Percentiles rank a stretch among this genome's conserved stretches.
Evolutionary conservation across 2,329 filamentous ascomycete species (phyloP).

Genomic region (Penicillium hesseltinei): DNA sequence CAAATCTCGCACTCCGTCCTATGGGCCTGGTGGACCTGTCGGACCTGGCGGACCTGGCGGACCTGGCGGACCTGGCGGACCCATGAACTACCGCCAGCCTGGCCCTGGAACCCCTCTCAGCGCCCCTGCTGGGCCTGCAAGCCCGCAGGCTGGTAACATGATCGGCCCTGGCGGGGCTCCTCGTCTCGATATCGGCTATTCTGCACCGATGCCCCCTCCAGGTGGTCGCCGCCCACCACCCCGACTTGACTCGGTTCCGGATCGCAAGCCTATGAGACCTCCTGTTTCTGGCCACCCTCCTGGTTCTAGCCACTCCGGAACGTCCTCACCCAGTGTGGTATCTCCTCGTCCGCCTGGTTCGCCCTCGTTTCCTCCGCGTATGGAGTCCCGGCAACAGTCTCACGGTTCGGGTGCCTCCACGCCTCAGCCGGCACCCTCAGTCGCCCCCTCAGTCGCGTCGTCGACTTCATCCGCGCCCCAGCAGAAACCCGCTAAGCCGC

Average conservation of each 20-base stretch:
- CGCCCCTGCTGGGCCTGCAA: slow-evolving; percentile 28
- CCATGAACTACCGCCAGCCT: slow-evolving; percentile 36
- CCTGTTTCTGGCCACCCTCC: slow-evolving; percentile 32
- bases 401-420: slow-evolving; percentile 43
- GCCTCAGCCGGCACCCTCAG: slow-evolving; percentile 29
- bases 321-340: slow-evolving; percentile 19
- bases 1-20: slow-evolving; percentile 30
- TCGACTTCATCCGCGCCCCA: slow-evolving; percentile 33
- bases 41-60: slow-evolving; percentile 21
- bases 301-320: slow-evolving; percentile 24
- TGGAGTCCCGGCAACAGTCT: slow-evolving; percentile 32
- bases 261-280: slow-evolving; percentile 33
- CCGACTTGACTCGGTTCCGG: slow-evolving; percentile 29
- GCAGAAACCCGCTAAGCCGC: slow-evolving; percentile 41
- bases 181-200: slow-evolving; percentile 48
- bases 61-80: slow-evolving; percentile 21
- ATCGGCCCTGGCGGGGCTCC: slow-evolving; percentile 32
- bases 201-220: slow-evolving; percentile 44
- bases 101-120: slow-evolving; percentile 34
- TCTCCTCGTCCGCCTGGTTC: slow-evolving; percentile 30
- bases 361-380: slow-evolving; percentile 36
- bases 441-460: slow-evolving; percentile 14
- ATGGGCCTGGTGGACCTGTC: slow-evolving; percentile 28
- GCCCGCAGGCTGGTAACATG: slow-evolving; percentile 28
- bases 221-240: slow-evolving; percentile 35